phyloP scores from a whole-genome alignment of 768 basidiomycete species.

The Phaeotremella skinneri region DNA sequence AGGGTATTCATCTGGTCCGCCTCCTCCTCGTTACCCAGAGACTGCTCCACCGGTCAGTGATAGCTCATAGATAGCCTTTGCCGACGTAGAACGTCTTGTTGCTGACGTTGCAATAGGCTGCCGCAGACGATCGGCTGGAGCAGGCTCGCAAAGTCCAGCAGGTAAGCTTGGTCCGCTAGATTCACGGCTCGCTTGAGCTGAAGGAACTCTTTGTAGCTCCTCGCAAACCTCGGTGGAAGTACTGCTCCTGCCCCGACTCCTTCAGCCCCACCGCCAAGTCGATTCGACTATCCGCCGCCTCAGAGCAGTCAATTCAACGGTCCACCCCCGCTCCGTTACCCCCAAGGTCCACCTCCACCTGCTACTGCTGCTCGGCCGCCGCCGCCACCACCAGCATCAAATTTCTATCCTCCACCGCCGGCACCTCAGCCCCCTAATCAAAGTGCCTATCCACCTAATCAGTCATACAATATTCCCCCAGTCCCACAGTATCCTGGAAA shows the following conservation, averaged over 20 bases:
- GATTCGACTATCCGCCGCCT: constrained; percentile 1
- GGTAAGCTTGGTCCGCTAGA: constrained; percentile 14
- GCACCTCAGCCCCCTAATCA: constrained; percentile 1
- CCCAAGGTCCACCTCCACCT: background rate
- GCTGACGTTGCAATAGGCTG: background rate
- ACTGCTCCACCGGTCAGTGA: constrained; percentile 16
- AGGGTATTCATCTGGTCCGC: background rate
- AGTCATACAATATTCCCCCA: constrained; percentile 53
- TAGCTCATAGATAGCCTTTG: no score
- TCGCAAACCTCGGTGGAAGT: constrained; percentile 1
- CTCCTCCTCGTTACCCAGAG: background rate
- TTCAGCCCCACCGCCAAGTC: constrained; percentile 3
- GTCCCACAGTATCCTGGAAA: constrained; percentile 39
- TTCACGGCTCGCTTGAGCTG: background rate
- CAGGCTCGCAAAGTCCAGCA: constrained; percentile 56
- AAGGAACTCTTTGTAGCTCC: background rate
- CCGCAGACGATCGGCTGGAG: constrained; percentile 74
- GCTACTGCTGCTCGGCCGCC: no score
- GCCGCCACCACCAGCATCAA: constrained; percentile 1
- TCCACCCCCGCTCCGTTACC: constrained; percentile 5
- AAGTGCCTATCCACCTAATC: constrained; percentile 28
- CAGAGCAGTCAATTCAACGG: background rate
- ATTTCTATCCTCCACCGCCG: constrained; percentile 5
- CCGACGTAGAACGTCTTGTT: no score
- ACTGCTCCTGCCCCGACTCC: constrained; percentile 7